These are phyloP conservation scores for Fusarium sulawesiense DNA, from an alignment of 2,329 filamentous ascomycete species.

Conservation along the genomic window DNA sequence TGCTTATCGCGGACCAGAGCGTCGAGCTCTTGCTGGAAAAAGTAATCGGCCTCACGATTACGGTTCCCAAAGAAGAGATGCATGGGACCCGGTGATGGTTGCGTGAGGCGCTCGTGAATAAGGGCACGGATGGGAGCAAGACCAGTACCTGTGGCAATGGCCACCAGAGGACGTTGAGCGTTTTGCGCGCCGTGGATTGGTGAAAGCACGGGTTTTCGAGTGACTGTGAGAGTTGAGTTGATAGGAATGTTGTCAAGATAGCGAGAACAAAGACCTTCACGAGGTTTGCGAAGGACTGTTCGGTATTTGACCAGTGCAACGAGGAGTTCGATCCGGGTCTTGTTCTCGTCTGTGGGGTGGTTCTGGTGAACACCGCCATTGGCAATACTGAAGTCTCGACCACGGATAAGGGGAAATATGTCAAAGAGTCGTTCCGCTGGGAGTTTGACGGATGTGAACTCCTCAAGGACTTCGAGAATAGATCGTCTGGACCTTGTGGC, in stretches of 20 bases:
- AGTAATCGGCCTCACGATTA: conserved; percentile 79
- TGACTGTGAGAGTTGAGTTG: conserved; percentile 71
- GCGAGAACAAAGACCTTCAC: conserved; percentile 89
- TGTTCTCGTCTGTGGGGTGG: conserved; percentile 37
- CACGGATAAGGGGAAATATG: conserved; percentile 84
- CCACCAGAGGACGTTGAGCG: conserved; percentile 69
- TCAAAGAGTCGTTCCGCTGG: conserved; percentile 78
- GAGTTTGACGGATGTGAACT: conserved; percentile 86
- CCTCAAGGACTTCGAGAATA: conserved; percentile 90
- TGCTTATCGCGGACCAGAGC: conserved; percentile 30
- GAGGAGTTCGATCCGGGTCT: conserved; percentile 74
- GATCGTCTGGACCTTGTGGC: conserved; percentile 89
- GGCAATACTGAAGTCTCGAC: conserved; percentile 93
- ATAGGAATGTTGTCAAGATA: conserved; percentile 77
- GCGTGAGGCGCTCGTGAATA: conserved; percentile 74
- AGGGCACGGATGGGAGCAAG: conserved; percentile 86
- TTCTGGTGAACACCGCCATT: conserved; percentile 68
- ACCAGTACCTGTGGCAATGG: conserved; percentile 87
- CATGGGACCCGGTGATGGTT: conserved; percentile 52
- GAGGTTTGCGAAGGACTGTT: conserved; percentile 84
- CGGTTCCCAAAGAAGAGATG: conserved; percentile 88
- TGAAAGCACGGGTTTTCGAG: conserved; percentile 61
- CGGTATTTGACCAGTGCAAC: conserved; percentile 92
- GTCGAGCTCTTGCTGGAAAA: conserved; percentile 83
- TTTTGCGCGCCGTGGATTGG: conserved; percentile 55